Evolutionary conservation across 2,329 filamentous ascomycete genomes (phyloP), one percentile per base, ranked within the genome.

Genomic region (Amesomyces nigricolor): DNA sequence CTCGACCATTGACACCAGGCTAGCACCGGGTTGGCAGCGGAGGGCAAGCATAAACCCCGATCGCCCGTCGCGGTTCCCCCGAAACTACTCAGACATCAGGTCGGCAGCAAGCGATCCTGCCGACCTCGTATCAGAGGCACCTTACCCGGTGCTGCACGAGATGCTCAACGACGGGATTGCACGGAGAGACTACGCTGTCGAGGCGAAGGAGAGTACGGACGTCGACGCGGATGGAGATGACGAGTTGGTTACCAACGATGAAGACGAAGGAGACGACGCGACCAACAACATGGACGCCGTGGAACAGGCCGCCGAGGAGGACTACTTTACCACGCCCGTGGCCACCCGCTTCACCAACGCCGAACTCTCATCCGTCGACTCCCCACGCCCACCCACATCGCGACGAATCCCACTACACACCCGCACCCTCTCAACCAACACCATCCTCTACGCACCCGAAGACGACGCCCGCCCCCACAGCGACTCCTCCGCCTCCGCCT

Each of bases 221-320:
- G 88, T 87, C 0, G 89, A 92, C 65, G 89, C 86, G 6, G 90
- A 95, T 66, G 89, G 90, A 0, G 91, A 96, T 64, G 91, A 96
- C 64, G 91, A 96, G 69, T 75, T 91, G n/a, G 80, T 88, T 11
- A 91, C 88, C 3, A 88, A 91, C 54, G 88, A 90, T 54, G 87
- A 91, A 54, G 83, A 86, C 42, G 80, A 82, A 53, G 78, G 83
- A 48, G 74, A 77, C 14, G 71, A 66, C 65, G 67, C 72, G 64
- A 73, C 74, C 61, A 73, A 78, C 62, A 68, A 66, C n/a, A 67
- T 65, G 16, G 67, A 72, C 56, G 57, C 61, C 61, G 53, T 65
- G 56, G 55, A 58, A 2, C 53, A 61, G 7, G 64, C 58, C 14
- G 63, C 67, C 19, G 69, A 69, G 8, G 78, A 78, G 45, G 76